phyloP scores from a whole-genome alignment of 306 rosid genomes.

The Canavalia gladiata region DNA sequence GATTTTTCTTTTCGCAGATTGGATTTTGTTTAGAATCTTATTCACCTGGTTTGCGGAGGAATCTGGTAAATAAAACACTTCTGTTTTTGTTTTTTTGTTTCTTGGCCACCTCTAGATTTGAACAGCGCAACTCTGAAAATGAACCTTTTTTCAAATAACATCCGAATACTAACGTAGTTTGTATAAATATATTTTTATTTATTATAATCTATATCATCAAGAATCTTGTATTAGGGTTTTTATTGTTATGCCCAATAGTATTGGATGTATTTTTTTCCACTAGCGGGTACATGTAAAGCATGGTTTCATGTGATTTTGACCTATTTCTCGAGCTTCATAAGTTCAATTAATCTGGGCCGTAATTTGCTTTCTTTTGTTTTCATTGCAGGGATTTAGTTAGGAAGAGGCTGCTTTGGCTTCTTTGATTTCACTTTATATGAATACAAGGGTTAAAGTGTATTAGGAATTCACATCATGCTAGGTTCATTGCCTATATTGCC shows the following conservation, averaged over 20 bases:
- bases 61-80: neutral
- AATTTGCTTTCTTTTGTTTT: neutral
- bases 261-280: neutral
- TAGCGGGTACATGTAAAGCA: neutral
- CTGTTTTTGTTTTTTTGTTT: neutral
- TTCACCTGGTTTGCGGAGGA: neutral
- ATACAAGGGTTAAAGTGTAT: conserved; percentile 8
- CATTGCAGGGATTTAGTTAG: conserved; percentile 40
- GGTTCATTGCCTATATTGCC: conserved; percentile 82
- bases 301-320: neutral
- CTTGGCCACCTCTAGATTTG: neutral
- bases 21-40: neutral
- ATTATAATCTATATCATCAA: neutral
- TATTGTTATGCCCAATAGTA: neutral
- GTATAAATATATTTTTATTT: neutral
- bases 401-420: conserved; percentile 30
- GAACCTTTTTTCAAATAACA: neutral
- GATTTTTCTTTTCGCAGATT: neutral
- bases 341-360: neutral
- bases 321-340: neutral
- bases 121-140: neutral
- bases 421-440: conserved; percentile 27
- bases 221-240: neutral
- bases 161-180: neutral
- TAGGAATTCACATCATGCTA: conserved; percentile 56